Evolutionary conservation across 1,284 basidiomycete species (phyloP).

Genomic region (Apiotrichum gracile): DNA sequence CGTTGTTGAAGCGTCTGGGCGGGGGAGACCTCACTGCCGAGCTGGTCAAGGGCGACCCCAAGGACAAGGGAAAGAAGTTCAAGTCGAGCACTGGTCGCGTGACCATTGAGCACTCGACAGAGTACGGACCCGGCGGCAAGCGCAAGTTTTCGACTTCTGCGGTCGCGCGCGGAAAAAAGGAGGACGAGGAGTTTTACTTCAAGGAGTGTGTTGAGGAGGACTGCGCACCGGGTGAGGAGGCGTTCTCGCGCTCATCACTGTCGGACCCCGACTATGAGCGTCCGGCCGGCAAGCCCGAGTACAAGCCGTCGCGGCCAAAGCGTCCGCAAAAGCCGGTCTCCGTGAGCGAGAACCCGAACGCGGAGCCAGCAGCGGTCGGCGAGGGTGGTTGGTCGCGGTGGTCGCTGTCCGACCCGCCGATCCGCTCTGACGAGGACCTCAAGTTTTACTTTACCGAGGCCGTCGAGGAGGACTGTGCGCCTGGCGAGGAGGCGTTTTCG

Average conservation of each 20-base stretch:
- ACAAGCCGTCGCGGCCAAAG: background rate
- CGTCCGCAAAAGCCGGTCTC: background rate
- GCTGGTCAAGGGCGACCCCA: background rate
- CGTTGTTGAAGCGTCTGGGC: background rate
- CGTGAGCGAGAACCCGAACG: background rate
- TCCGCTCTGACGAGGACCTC: background rate
- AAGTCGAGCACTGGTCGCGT: background rate
- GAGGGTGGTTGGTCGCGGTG: background rate
- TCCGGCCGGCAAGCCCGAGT: background rate
- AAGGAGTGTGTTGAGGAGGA: background rate
- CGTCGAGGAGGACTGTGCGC: background rate
- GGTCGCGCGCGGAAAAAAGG: background rate
- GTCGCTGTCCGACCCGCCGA: background rate
- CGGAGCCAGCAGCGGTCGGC: background rate
- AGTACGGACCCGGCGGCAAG: background rate
- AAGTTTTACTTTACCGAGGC: background rate
- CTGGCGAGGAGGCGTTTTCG: background rate
- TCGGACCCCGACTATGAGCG: slow-evolving; percentile 1
- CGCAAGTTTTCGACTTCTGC: slow-evolving; percentile 3
- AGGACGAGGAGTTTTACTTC: background rate
- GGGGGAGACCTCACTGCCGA: background rate
- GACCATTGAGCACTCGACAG: background rate
- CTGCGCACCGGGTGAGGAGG: background rate
- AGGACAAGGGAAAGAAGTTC: background rate
- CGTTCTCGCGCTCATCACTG: background rate